Conservation (phyloP, 371 early-diverging fungal genomes). For the Mucor mucedo region DNA sequence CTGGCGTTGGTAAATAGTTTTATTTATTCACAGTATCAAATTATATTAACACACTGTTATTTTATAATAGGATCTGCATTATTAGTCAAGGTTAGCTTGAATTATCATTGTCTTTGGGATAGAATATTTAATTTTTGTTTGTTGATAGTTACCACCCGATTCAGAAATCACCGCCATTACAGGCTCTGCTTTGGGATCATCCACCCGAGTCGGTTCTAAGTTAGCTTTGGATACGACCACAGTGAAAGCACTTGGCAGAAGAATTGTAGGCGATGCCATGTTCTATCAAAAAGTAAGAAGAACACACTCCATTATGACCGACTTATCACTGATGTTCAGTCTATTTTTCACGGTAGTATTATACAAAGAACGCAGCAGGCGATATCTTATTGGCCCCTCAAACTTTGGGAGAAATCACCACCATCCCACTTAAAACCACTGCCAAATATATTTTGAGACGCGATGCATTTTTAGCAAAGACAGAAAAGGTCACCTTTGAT, state of each 20-base stretch:
- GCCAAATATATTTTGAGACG: constrained; percentile 71
- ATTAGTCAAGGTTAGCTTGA: constrained; percentile 42
- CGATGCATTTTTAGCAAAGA: constrained; percentile 72
- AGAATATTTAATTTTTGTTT: background rate
- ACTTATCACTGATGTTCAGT: too few species aligned
- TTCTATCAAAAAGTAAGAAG: constrained; percentile 64
- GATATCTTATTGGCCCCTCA: constrained; percentile 76
- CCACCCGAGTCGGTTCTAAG: constrained; percentile 58
- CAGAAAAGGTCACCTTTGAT: constrained; percentile 64
- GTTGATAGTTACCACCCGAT: constrained; percentile 58
- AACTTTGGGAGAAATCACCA: constrained; percentile 69
- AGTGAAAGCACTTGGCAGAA: constrained; percentile 56
- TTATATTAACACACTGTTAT: background rate
- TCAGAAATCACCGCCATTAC: constrained; percentile 67
- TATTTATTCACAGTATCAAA: background rate
- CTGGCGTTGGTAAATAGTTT: constrained; percentile 53
- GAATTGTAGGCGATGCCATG: constrained; percentile 59
- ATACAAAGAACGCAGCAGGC: constrained; percentile 60
- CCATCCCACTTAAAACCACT: constrained; percentile 63
- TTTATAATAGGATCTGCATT: constrained; percentile 43
- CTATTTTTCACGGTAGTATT: constrained; percentile 45
- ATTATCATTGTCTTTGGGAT: too few species aligned
- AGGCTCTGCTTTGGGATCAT: constrained; percentile 67
- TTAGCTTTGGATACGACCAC: constrained; percentile 56
- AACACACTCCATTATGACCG: too few species aligned